Conservation (phyloP, 148 eudicot species). For the Arctostaphylos glauca region DNA sequence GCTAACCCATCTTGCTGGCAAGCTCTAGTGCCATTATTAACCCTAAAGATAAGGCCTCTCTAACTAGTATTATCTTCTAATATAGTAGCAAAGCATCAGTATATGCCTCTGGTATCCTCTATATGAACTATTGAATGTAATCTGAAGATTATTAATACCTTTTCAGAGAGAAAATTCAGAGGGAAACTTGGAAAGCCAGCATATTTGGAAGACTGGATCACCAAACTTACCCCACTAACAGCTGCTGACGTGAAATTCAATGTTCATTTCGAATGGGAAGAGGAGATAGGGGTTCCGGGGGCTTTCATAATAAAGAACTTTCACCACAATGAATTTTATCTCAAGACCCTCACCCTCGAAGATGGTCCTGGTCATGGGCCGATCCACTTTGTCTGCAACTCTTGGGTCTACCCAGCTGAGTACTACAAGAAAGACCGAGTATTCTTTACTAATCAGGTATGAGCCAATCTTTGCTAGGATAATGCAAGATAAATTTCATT, state of each 20-base stretch:
- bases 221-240: constrained; percentile 29
- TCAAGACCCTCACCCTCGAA: constrained; percentile 55
- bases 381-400: constrained; percentile 58
- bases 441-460: constrained; percentile 79
- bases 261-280: constrained; percentile 63
- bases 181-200: constrained; percentile 34
- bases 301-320: constrained; percentile 48
- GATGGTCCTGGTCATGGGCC: constrained; percentile 47
- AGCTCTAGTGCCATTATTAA: neutral
- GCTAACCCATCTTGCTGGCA: neutral
- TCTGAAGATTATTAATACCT: neutral
- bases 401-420: constrained; percentile 72
- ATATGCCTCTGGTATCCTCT: neutral
- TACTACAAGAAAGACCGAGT: constrained; percentile 53
- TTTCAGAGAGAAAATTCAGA: constrained; percentile 9
- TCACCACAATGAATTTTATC: constrained; percentile 59
- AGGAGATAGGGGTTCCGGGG: constrained; percentile 53
- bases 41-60: neutral
- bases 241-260: constrained; percentile 48
- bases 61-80: neutral
- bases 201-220: constrained; percentile 54
- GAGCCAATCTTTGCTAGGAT: neutral
- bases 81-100: neutral
- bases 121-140: constrained; percentile 1
- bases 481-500: neutral